Conservation (phyloP, 2,329 filamentous ascomycete genomes). For the Botryotinia globosa region DNA sequence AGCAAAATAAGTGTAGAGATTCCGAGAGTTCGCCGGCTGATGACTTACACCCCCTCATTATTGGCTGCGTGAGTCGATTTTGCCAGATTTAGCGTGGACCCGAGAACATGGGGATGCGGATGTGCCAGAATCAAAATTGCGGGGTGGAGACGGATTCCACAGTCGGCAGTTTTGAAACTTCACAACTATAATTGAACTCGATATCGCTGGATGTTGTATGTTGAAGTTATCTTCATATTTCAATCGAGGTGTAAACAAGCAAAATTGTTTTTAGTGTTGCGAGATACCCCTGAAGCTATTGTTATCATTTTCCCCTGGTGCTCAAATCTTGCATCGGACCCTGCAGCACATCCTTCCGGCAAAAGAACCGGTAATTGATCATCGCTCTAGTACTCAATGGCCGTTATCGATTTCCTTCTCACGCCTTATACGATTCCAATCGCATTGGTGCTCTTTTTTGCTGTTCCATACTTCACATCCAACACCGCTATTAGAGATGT, state of each 20-base stretch:
- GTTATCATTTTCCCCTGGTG: not conserved
- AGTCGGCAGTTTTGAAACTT: conserved; percentile 5
- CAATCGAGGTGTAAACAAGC: not conserved
- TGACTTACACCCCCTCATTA: not conserved
- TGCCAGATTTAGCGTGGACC: not conserved
- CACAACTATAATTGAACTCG: conserved; percentile 16
- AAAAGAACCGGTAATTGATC: not conserved
- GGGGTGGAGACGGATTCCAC: conserved; percentile 8
- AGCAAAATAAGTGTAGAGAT: not conserved
- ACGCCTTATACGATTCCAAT: conserved; percentile 49
- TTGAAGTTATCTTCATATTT: not conserved
- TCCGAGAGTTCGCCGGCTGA: conserved; percentile 17
- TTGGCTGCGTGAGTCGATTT: not conserved
- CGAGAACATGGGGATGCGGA: not conserved
- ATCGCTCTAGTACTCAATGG: conserved; percentile 29
- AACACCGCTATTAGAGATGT: conserved; percentile 41
- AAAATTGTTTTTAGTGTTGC: not conserved
- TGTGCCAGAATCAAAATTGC: conserved; percentile 4
- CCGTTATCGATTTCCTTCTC: conserved; percentile 41
- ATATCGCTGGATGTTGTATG: conserved; percentile 5
- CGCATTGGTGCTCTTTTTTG: conserved; percentile 44
- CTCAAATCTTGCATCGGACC: not conserved
- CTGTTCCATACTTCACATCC: conserved; percentile 38
- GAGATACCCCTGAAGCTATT: not conserved
- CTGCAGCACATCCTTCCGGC: not conserved